phyloP scores from a whole-genome alignment of 148 eudicot genomes.

The Nepenthes gracilis region DNA sequence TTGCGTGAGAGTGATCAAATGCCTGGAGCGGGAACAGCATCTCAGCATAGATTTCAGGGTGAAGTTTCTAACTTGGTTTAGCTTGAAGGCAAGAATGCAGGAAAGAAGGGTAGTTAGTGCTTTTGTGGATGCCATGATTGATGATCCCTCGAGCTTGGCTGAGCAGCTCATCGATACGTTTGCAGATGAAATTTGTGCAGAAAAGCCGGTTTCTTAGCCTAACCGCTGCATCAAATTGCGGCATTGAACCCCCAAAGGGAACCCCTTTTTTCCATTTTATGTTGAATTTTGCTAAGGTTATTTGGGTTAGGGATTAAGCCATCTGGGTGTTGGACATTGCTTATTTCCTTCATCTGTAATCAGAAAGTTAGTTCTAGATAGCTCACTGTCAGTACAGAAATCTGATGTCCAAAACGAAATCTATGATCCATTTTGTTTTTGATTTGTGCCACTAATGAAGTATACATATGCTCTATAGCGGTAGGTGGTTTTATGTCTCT shows the following conservation, averaged over 20 bases:
- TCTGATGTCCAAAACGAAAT: too few relatives aligned
- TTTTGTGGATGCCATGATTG: conserved; percentile 37
- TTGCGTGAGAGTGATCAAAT: conserved; percentile 37
- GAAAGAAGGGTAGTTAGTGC: conserved; percentile 46
- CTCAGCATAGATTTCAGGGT: conserved; percentile 36
- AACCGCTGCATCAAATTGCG: not conserved
- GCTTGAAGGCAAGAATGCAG: conserved; percentile 48
- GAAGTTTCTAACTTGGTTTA: conserved; percentile 69
- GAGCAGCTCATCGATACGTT: conserved; percentile 56
- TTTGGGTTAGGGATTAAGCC: too few relatives aligned
- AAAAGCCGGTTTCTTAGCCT: conserved; percentile 6
- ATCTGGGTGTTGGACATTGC: too few relatives aligned
- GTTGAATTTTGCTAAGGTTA: too few relatives aligned
- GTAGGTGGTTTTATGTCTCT: too few relatives aligned
- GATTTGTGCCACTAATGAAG: too few relatives aligned
- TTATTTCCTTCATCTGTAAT: too few relatives aligned
- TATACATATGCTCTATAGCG: too few relatives aligned
- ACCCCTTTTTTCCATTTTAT: too few relatives aligned
- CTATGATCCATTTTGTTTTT: too few relatives aligned
- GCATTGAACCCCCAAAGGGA: not conserved
- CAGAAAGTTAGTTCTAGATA: too few relatives aligned
- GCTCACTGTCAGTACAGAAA: too few relatives aligned
- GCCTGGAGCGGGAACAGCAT: conserved; percentile 36
- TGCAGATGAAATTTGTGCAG: conserved; percentile 31
- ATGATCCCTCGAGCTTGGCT: conserved; percentile 56